phyloP scores from a whole-genome alignment of 148 eudicot species.

The Rhododendron williamsianum region DNA sequence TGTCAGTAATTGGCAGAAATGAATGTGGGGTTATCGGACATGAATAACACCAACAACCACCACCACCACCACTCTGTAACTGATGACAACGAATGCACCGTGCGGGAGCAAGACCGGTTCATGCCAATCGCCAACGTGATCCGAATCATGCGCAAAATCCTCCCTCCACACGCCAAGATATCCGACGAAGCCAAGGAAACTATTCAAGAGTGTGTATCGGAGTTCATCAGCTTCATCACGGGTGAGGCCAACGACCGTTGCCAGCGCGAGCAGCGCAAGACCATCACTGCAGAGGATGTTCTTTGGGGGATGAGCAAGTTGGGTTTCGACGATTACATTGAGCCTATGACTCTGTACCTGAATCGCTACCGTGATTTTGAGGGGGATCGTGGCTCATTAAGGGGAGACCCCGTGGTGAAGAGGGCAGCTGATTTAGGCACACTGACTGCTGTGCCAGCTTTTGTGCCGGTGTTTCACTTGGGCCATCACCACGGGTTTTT shows the following conservation, averaged over 20 bases:
- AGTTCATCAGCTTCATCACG: conserved; percentile 90
- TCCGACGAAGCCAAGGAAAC: conserved; percentile 93
- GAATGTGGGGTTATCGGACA: conserved; percentile 7
- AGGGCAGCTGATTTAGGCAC: conserved; percentile 30
- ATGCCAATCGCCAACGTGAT: conserved; percentile 97
- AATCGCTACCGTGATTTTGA: conserved; percentile 75
- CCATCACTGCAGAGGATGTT: conserved; percentile 89
- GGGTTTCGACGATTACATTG: conserved; percentile 92
- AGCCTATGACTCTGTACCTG: conserved; percentile 77
- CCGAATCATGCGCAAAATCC: conserved; percentile 84
- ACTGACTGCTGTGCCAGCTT: conserved; percentile 13
- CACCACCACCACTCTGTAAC: conserved; percentile 7
- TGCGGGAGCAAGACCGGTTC: conserved; percentile 87
- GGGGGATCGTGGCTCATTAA: conserved; percentile 70
- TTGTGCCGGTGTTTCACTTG: conserved; percentile 41
- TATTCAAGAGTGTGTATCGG: conserved; percentile 91
- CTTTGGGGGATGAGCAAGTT: conserved; percentile 97
- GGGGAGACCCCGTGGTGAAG: conserved; percentile 48
- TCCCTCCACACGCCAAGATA: conserved; percentile 86
- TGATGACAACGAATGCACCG: conserved; percentile 51
- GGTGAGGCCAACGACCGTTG: conserved; percentile 93
- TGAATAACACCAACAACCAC: conserved; percentile 19
- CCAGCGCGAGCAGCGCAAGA: conserved; percentile 95
- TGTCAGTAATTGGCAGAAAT: neutral
- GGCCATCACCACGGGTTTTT: conserved; percentile 38